These are phyloP conservation scores for Tricholoma saponaceum DNA, from an alignment of 768 basidiomycete species.

Conservation along the genomic window DNA sequence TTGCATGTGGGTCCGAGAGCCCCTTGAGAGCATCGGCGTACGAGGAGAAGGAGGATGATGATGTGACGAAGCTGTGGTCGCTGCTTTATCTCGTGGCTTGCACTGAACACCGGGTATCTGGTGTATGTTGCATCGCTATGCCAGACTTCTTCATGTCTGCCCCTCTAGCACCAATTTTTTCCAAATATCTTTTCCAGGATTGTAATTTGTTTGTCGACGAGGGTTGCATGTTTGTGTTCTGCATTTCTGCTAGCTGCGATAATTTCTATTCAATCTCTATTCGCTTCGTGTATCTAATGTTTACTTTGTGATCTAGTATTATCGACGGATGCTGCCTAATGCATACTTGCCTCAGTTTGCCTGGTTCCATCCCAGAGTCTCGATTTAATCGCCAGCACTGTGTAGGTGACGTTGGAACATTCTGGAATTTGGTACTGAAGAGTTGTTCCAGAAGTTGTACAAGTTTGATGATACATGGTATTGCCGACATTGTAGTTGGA, in stretches of 20 bases:
- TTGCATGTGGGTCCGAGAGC: background rate
- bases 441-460: background rate
- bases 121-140: background rate
- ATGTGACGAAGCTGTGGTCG: background rate
- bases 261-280: no score
- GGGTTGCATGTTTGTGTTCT: no score
- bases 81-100: slow-evolving; percentile 6
- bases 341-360: no score
- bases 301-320: no score
- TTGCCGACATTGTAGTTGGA: slow-evolving; percentile 34
- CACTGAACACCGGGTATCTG: background rate
- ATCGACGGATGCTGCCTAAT: no score
- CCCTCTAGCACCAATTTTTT: slow-evolving; percentile 9
- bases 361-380: no score
- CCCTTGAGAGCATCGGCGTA: slow-evolving; percentile 5
- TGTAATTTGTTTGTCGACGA: background rate
- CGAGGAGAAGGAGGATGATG: background rate
- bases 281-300: no score
- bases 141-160: slow-evolving; percentile 6
- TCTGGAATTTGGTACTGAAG: background rate
- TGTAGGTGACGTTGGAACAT: background rate
- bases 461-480: background rate
- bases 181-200: background rate
- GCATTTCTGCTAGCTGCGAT: no score
- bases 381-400: no score